Conservation (phyloP, 2,329 filamentous ascomycete species). For the Mollisia scopiformis region DNA sequence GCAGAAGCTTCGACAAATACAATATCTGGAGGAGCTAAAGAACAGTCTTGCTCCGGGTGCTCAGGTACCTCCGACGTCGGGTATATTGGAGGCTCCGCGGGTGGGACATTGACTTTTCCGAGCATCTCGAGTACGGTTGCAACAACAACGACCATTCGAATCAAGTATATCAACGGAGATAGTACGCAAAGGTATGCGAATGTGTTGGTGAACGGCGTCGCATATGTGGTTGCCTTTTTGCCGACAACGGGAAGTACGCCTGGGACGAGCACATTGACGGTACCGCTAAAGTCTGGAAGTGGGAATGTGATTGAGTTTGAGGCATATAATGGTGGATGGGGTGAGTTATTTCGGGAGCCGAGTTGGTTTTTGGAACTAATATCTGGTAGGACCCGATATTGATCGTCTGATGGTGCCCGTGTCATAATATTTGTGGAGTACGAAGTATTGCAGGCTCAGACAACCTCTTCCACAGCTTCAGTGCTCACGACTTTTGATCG, state of each 20-base stretch:
- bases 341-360: slow-evolving; percentile 26
- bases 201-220: slow-evolving; percentile 58
- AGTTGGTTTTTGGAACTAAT: slow-evolving; percentile 2
- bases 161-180: slow-evolving; percentile 61
- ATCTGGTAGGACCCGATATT: slow-evolving; percentile 48
- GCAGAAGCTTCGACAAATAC: slow-evolving; percentile 48
- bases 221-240: slow-evolving; percentile 56
- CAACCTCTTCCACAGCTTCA: no score
- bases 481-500: neutral
- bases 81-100: slow-evolving; percentile 52
- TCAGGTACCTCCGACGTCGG: slow-evolving; percentile 53
- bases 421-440: no score
- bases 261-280: slow-evolving; percentile 50
- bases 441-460: no score
- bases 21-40: slow-evolving; percentile 48
- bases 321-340: slow-evolving; percentile 43
- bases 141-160: slow-evolving; percentile 52
- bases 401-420: slow-evolving; percentile 57
- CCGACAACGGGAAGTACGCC: slow-evolving; percentile 49
- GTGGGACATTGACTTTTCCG: slow-evolving; percentile 51
- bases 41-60: slow-evolving; percentile 53
- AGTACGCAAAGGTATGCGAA: slow-evolving; percentile 52
- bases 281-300: slow-evolving; percentile 48
- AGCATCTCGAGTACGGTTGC: slow-evolving; percentile 47
- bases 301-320: slow-evolving; percentile 53